Conservation (phyloP, 2,329 filamentous ascomycete genomes). For the Dothideomycetes sp. region DNA sequence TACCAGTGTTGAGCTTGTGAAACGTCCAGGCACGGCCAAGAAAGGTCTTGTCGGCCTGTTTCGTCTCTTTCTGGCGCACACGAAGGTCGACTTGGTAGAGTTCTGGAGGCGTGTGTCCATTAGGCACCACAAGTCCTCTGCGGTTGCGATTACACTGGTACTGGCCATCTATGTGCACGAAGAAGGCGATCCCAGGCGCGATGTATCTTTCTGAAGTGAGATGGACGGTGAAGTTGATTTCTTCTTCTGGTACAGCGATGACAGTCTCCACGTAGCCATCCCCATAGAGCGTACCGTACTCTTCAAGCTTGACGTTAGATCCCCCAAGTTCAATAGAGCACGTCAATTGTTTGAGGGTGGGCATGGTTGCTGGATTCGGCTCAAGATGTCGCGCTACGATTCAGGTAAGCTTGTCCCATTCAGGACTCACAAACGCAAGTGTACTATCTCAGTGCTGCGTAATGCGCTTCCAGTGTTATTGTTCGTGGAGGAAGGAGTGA, state of each 20-base stretch:
- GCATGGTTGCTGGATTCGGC: conserved; percentile 41
- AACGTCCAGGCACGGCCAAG: conserved; percentile 44
- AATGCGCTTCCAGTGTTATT: too few relatives aligned
- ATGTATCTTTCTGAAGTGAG: conserved; percentile 40
- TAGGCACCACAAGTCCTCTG: conserved; percentile 27
- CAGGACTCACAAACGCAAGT: too few relatives aligned
- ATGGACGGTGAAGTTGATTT: conserved; percentile 37
- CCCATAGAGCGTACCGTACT: conserved; percentile 38
- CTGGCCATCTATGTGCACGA: conserved; percentile 46
- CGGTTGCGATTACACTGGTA: conserved; percentile 48
- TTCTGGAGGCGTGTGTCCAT: conserved; percentile 14
- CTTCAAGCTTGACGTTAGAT: conserved; percentile 32
- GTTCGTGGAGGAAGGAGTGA: too few relatives aligned
- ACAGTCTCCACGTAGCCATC: conserved; percentile 43
- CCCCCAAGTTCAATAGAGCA: conserved; percentile 40
- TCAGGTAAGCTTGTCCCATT: too few relatives aligned
- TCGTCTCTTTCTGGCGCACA: conserved; percentile 44
- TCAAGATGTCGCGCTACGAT: too few relatives aligned
- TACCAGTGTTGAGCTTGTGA: conserved; percentile 37
- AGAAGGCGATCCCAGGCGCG: conserved; percentile 41
- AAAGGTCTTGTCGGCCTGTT: conserved; percentile 32
- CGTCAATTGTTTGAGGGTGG: conserved; percentile 39
- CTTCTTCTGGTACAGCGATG: conserved; percentile 36
- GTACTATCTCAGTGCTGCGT: too few relatives aligned
- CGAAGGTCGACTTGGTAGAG: conserved; percentile 35